A percentile compares a stretch with the other conserved stretches of the same genome.
Conservation (phyloP, 192 early-diverging fungal genomes). For the Gonapodya sp. region DNA sequence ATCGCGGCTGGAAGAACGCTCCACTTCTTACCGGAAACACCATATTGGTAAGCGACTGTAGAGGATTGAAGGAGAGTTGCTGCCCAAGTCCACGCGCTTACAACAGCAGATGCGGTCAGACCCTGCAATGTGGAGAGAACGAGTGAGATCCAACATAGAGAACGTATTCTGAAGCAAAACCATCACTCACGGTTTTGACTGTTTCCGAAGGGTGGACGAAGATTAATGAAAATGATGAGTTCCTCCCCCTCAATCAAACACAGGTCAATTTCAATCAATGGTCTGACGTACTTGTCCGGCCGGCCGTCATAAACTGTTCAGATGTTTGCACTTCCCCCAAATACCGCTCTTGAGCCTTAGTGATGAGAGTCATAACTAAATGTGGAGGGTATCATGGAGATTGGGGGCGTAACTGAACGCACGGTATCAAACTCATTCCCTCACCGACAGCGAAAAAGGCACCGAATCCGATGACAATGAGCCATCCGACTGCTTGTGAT, state of each 20-base stretch:
- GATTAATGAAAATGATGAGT: no score
- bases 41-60: slow-evolving; percentile 61
- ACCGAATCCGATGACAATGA: slow-evolving; percentile 28
- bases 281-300: slow-evolving; percentile 21
- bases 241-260: no score
- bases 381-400: slow-evolving; percentile 20
- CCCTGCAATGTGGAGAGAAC: no score
- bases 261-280: no score
- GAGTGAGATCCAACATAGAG: no score
- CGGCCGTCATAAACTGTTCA: slow-evolving; percentile 63
- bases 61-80: slow-evolving; percentile 60
- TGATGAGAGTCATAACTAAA: slow-evolving; percentile 53
- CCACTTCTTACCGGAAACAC: slow-evolving; percentile 31
- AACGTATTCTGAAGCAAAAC: no score
- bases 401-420: not conserved
- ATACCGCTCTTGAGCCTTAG: slow-evolving; percentile 53
- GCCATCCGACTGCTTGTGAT: slow-evolving; percentile 23
- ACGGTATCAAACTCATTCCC: not conserved
- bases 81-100: slow-evolving; percentile 59
- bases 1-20: not conserved
- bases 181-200: not conserved
- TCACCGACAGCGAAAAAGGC: slow-evolving; percentile 1
- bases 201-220: no score
- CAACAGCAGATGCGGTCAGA: slow-evolving; percentile 57
- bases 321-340: slow-evolving; percentile 51